Conservation (phyloP, 192 early-diverging fungal genomes). For the Umbelopsis vinacea region DNA sequence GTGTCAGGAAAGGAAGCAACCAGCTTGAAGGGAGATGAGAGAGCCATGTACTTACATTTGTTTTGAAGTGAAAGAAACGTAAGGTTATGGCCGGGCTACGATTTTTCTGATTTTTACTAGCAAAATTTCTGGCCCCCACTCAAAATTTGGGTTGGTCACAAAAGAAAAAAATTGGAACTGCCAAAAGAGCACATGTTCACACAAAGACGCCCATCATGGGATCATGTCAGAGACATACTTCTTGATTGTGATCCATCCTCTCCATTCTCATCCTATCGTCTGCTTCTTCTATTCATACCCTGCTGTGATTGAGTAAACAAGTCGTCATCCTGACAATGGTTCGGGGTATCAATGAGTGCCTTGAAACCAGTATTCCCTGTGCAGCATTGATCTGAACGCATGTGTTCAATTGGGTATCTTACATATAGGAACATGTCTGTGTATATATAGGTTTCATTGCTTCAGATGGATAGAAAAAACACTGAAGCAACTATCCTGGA, state of each 20-base stretch:
- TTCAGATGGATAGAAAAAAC: too few species aligned
- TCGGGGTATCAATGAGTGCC: too few species aligned
- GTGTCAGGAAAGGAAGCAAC: not conserved
- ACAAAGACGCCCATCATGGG: not conserved
- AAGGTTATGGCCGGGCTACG: not conserved
- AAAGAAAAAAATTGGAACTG: not conserved
- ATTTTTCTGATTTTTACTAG: not conserved
- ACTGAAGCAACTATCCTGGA: too few species aligned
- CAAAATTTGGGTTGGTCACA: conserved; percentile 10
- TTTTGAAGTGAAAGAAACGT: not conserved
- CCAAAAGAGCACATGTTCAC: not conserved
- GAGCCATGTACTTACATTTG: conserved; percentile 1
- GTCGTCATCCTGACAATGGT: too few species aligned
- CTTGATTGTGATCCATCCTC: not conserved
- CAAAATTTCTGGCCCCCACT: not conserved
- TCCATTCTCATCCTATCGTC: not conserved
- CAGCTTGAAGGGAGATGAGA: not conserved
- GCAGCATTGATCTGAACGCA: too few species aligned
- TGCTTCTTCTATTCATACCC: too few species aligned
- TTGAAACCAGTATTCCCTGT: too few species aligned
- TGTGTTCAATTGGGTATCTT: too few species aligned
- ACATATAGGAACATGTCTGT: too few species aligned
- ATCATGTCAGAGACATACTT: not conserved
- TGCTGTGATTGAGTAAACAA: too few species aligned
- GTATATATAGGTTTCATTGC: too few species aligned